Evolutionary conservation across 192 early-diverging fungal species (phyloP), one percentile per base, ranked within the genome.

Genomic region (Backusella sp.): DNA sequence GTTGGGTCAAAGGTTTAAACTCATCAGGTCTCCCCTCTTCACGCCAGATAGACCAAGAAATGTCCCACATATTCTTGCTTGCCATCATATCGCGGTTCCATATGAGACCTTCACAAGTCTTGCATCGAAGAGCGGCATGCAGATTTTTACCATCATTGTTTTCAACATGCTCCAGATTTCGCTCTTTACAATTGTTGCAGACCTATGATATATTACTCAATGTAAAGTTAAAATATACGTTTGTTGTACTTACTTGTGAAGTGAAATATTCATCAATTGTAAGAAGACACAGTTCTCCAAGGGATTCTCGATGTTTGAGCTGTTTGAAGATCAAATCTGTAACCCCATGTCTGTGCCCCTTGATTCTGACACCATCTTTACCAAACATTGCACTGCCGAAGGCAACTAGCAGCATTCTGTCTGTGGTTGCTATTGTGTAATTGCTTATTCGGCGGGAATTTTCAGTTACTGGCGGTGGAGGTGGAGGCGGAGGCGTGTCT

Each of bases 261-360:
- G 52, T 73, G 30, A 39, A 62, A 39, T 62, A 59, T 39, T 62
- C 56, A 62, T 73, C 72, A 1, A 73, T 73, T 8, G 26, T 49
- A 17, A 62, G 2, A 19, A 53, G 28, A 28, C 35, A 34, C 1
- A 73, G 53, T 35, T 73, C 46, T 0, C 52, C 72, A 59, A 53
- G 49, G 21, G 46, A 36, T 1, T 73, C 72, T 35, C 56, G 53
- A 9, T 5, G 28, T 34, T 73, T 62, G 14, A 73, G 32, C 21
- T 49, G 26, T 36, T 73, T 59, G 28, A 6, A 62, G 12, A 73
- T 56, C 32, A 36, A 34, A 21, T 53, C 53, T 37, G 23, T 35
- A 2, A 59, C 34, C 3, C 53, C 53, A 23, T 59, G 23, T 3
- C 28, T 34, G 11, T 73, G 30, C 17, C 34, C 32, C 30, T 41